Evolutionary conservation across 179 eudicot species (phyloP), one percentile per base, ranked within the genome.

Genomic region (Patellifolia procumbens): DNA sequence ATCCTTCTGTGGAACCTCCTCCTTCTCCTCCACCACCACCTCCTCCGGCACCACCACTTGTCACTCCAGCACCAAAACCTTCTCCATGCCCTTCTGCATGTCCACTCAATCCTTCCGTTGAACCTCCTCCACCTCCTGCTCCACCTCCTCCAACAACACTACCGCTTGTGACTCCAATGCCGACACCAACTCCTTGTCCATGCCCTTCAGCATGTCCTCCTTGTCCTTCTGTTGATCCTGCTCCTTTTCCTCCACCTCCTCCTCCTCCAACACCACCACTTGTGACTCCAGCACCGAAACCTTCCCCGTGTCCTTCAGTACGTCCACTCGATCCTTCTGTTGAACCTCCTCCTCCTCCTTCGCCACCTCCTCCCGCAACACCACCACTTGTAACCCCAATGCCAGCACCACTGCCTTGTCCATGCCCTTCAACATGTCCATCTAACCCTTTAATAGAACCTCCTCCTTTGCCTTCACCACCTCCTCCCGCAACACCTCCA

Each of bases 201-300:
- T 13, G 26, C 19, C 61, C 62, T 5, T 48, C 74, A 19, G 55
- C 68, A 72, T 26, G 32, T 26, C 51, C 39, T 8, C 73, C 48
- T 9, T 5, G 11, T 22, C 74, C 74, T 22, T 73, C 76, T 1
- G 4, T 17, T 45, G 39, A 17, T 24, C 73, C 58, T 1, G 67
- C 78, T 0, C 67, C 62, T 15, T 63, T 67, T 4, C 42, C 48
- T 0, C 85, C 83, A 17, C 65, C 76, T n/a, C 82, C 79, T n/a
- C 79, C 83, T 0, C 82, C 82, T 5, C 58, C 79, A 2, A 73
- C 79, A 51, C 69, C 78, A 42, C 78, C 62, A 8, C 32, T 68
- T 29, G 28, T 58, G 4, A 76, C 83, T 48, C 49, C 58, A 13
- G 48, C 74, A 45, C 52, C 29, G n/a, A 73, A 68, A 70, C 62